phyloP scores from a whole-genome alignment of 2,329 filamentous ascomycete genomes.

The Drechslerella stenobrocha region DNA sequence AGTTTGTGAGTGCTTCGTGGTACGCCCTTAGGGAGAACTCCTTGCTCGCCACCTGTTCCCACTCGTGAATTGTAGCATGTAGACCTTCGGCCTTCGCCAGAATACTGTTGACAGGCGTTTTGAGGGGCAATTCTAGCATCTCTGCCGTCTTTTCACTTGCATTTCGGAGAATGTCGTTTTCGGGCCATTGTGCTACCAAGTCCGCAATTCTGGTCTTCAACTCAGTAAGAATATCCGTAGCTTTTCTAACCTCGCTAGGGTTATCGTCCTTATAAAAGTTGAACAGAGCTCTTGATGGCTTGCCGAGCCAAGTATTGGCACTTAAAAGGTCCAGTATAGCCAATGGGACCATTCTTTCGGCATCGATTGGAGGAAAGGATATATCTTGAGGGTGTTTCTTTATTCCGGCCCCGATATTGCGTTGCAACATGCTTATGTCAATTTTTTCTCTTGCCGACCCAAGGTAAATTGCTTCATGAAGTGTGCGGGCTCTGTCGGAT shows the following conservation, averaged over 20 bases:
- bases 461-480: conserved; percentile 31
- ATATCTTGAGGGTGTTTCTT: conserved; percentile 7
- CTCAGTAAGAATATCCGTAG: conserved; percentile 70
- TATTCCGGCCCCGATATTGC: conserved; percentile 14
- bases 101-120: conserved; percentile 82
- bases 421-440: conserved; percentile 17
- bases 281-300: conserved; percentile 58
- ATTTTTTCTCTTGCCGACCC: background rate
- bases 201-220: conserved; percentile 73
- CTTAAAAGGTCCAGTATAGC: conserved; percentile 29
- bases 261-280: conserved; percentile 91
- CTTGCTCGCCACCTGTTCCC: conserved; percentile 88
- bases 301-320: conserved; percentile 29
- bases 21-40: conserved; percentile 70
- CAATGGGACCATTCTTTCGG: conserved; percentile 24
- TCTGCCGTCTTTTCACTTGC: conserved; percentile 74
- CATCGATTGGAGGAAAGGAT: conserved; percentile 6
- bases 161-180: conserved; percentile 78
- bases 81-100: conserved; percentile 86
- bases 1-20: conserved; percentile 76
- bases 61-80: conserved; percentile 82
- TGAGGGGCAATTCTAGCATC: conserved; percentile 73
- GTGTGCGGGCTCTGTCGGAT: conserved; percentile 1
- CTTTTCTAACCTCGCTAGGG: conserved; percentile 71
- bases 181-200: conserved; percentile 67